These are phyloP conservation scores for Forsythia viridissima DNA, from an alignment of 257 asterid genomes.

Conservation along the genomic window DNA sequence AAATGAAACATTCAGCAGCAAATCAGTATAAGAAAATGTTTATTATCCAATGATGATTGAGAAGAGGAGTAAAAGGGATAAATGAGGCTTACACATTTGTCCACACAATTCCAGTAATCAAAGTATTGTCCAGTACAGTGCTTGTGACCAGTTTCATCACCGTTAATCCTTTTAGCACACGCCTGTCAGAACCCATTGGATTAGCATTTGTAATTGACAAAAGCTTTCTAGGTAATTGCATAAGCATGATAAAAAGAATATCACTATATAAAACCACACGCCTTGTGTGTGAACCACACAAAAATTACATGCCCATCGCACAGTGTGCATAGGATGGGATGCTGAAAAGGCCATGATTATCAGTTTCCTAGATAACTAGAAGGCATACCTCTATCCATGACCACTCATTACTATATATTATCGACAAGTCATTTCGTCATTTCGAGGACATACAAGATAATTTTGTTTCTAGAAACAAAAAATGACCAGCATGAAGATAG, in stretches of 20 bases:
- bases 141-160: constrained; percentile 33
- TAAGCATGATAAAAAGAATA: background rate
- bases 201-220: background rate
- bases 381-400: background rate
- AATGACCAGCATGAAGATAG: too few relatives aligned
- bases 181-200: constrained; percentile 16
- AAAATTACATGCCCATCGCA: background rate
- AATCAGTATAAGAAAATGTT: background rate
- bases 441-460: too few relatives aligned
- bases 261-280: background rate
- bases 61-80: background rate
- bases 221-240: background rate
- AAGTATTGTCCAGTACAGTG: constrained; percentile 47
- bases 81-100: constrained; percentile 3
- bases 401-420: too few relatives aligned
- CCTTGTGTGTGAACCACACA: background rate
- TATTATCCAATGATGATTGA: background rate
- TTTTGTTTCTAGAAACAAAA: too few relatives aligned
- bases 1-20: background rate
- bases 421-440: too few relatives aligned
- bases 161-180: constrained; percentile 32
- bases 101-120: constrained; percentile 40
- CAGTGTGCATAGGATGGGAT: background rate
- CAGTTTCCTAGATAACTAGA: background rate
- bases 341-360: background rate